Evolutionary conservation across 2,329 filamentous ascomycete genomes (phyloP).

Genomic region (Penicillium decumbens): DNA sequence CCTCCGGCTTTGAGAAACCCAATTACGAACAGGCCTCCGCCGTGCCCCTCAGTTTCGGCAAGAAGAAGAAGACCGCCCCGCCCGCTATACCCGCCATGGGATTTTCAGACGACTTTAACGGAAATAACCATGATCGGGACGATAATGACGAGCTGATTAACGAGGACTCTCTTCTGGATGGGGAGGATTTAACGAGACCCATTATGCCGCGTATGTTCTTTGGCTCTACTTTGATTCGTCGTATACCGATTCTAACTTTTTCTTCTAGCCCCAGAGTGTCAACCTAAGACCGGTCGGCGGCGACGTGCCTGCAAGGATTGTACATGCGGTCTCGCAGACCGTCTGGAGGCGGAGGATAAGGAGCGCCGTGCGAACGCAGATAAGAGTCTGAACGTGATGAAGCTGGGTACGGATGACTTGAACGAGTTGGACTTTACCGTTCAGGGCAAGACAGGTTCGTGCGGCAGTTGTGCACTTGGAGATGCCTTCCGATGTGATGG

Average conservation of each 20-base stretch:
- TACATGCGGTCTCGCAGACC: constrained; percentile 84
- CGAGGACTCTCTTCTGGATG: constrained; percentile 79
- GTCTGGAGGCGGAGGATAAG: constrained; percentile 78
- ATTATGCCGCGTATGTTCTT: constrained; percentile 70
- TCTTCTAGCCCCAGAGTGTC: constrained; percentile 69
- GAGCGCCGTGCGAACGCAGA: constrained; percentile 63
- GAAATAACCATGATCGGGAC: constrained; percentile 46
- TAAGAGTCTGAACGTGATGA: constrained; percentile 51
- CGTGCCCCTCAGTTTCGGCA: constrained; percentile 61
- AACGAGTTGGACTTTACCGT: constrained; percentile 89
- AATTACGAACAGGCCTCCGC: constrained; percentile 55
- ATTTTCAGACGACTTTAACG: constrained; percentile 35
- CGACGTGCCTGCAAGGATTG: constrained; percentile 97
- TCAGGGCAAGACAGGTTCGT: constrained; percentile 88
- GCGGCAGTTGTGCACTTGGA: constrained; percentile 87
- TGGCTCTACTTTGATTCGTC: background rate
- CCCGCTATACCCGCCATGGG: constrained; percentile 32
- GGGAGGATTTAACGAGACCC: constrained; percentile 73
- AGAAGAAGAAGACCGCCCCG: constrained; percentile 51
- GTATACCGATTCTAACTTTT: background rate
- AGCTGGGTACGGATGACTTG: constrained; percentile 71
- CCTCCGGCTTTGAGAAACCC: constrained; percentile 67
- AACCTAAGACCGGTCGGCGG: constrained; percentile 72
- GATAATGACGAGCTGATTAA: constrained; percentile 84
- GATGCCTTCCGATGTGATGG: constrained; percentile 76